These are phyloP conservation scores for Lanzia echinophila DNA, from an alignment of 2,329 filamentous ascomycete genomes.

Conservation along the genomic window DNA sequence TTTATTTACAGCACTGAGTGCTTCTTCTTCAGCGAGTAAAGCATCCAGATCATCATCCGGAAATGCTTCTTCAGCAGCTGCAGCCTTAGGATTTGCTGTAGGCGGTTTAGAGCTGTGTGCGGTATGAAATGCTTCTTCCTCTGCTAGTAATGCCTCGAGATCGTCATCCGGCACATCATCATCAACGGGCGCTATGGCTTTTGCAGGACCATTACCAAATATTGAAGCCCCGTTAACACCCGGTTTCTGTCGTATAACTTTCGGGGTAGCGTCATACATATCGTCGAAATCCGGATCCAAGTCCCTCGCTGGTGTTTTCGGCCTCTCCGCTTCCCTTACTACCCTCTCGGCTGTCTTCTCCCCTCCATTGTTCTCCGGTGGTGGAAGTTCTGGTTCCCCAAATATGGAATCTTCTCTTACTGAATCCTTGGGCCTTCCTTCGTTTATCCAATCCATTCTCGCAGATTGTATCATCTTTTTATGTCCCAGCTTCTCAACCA, in stretches of 20 bases:
- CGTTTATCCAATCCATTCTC: conserved; percentile 78
- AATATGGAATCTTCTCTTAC: conserved; percentile 26
- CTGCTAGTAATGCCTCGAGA: conserved; percentile 22
- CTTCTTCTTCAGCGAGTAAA: conserved; percentile 22
- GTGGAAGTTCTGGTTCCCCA: conserved; percentile 21
- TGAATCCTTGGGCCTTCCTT: conserved; percentile 50
- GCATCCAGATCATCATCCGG: conserved; percentile 24
- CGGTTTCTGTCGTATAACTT: conserved; percentile 15
- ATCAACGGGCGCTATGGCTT: conserved; percentile 12
- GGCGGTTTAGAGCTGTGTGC: conserved; percentile 3
- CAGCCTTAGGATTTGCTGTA: conserved; percentile 10
- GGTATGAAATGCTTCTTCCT: conserved; percentile 23
- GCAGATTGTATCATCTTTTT: conserved; percentile 69
- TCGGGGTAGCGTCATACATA: conserved; percentile 49
- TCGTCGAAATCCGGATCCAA: conserved; percentile 36
- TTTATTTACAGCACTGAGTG: conserved; percentile 13
- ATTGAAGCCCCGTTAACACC: conserved; percentile 19
- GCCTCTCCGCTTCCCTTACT: conserved; percentile 22
- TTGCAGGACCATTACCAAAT: conserved; percentile 21
- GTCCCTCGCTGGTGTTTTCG: conserved; percentile 31
- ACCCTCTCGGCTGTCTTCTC: conserved; percentile 28
- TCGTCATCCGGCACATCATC: conserved; percentile 38
- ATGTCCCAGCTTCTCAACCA: conserved; percentile 92
- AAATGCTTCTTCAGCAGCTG: conserved; percentile 32
- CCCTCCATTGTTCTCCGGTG: conserved; percentile 26